Conservation (phyloP, 257 asterid species). For the Jasminum sambac region DNA sequence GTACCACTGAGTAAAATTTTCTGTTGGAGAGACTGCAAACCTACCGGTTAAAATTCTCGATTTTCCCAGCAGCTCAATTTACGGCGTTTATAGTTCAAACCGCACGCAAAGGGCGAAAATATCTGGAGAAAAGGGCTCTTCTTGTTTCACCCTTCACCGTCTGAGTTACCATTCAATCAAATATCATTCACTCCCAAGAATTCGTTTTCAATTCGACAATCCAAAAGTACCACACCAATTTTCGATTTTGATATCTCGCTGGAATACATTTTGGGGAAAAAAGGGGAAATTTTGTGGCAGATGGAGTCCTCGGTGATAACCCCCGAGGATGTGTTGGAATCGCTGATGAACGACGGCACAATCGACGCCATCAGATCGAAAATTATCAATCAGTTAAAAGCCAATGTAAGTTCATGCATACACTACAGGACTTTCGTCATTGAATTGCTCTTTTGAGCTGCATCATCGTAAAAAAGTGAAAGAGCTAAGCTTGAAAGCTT, state of each 20-base stretch:
- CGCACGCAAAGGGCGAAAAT: not conserved
- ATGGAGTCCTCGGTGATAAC: conserved; percentile 64
- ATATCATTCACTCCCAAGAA: not conserved
- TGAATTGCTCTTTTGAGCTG: not conserved
- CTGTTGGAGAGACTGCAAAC: not conserved
- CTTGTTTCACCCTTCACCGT: not conserved
- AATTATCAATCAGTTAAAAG: conserved; percentile 86
- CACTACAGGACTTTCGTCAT: not conserved
- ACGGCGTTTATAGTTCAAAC: not conserved
- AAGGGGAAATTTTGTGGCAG: not conserved
- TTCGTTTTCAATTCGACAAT: conserved; percentile 9
- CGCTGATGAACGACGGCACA: conserved; percentile 94
- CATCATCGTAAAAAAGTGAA: not conserved
- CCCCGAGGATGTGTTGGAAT: conserved; percentile 86
- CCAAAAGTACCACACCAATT: not conserved
- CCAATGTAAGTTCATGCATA: conserved; percentile 53
- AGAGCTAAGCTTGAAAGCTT: not conserved
- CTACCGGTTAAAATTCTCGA: not conserved
- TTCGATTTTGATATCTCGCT: not conserved
- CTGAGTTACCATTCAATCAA: not conserved
- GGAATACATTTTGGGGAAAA: not conserved
- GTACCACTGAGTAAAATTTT: not conserved
- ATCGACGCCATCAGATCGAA: conserved; percentile 85
- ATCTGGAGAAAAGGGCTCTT: not conserved
- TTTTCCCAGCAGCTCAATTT: not conserved